A percentile compares a stretch with the other conserved stretches of the same genome.
Conservation (phyloP, 331 rosid genomes). For the Stylosanthes scabra region DNA sequence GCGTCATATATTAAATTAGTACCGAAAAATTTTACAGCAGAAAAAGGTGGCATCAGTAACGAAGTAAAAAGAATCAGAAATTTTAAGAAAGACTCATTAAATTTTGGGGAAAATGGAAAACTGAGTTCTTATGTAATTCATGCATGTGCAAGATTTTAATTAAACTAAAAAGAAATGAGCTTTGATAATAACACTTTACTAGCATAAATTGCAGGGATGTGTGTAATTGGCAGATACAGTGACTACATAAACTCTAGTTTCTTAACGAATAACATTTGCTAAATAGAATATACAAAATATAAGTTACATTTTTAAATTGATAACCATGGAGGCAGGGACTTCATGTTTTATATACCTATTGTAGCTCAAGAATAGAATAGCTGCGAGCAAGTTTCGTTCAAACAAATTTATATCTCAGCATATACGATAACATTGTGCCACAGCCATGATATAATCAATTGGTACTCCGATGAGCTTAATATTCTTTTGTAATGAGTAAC, state of each 20-base stretch:
- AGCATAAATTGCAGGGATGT: conserved; percentile 15
- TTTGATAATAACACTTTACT: neutral
- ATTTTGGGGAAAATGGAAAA: neutral
- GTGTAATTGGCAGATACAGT: conserved; percentile 11
- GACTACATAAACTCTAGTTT: conserved; percentile 23
- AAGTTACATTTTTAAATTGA: neutral
- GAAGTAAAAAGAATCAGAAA: conserved; percentile 8
- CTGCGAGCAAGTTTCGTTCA: neutral
- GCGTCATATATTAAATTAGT: conserved; percentile 16
- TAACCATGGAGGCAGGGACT: neutral
- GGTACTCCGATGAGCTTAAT: neutral
- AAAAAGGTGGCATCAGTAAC: conserved; percentile 4
- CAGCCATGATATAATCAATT: neutral
- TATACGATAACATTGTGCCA: neutral
- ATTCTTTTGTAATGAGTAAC: neutral
- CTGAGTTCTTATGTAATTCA: neutral
- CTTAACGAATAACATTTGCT: neutral
- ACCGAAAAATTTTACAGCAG: conserved; percentile 22
- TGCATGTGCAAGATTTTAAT: neutral
- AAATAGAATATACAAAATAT: conserved; percentile 23
- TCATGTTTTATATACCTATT: neutral
- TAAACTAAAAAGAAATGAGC: conserved; percentile 26
- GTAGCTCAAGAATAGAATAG: conserved; percentile 11
- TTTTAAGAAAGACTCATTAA: conserved; percentile 4
- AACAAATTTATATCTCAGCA: neutral